Base-by-base conservation (phyloP, 2,329 filamentous ascomycete species). In the Fusarium globosum region DNA sequence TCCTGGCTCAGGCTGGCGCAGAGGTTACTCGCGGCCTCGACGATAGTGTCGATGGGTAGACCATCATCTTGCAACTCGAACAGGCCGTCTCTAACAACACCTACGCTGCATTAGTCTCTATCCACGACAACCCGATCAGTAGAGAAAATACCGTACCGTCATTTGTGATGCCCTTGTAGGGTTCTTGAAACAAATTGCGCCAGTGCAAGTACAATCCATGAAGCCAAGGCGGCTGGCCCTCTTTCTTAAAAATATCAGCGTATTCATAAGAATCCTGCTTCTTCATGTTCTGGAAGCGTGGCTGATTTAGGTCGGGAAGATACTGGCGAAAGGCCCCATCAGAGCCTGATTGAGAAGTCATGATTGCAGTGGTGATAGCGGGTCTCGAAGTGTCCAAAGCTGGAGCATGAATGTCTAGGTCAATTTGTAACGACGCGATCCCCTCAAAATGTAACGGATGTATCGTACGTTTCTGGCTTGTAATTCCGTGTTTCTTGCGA, bases 91-190 rank as follows among this genome's bases (percentile, higher is more conserved):
- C 82, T 85, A 2, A 92, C 48, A 1, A 35, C 4, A 8, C 48
- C 48, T 52, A 2, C 9, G 2, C 1, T 7, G 2, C 9, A 5
- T 52, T 26, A 52, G 48, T 5, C n/a, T 6, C 1, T 6, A 0
- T 2, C 2, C 12, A 20, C 2, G 12, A 14, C 4, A 23, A 3
- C 1, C 21, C 7, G n/a, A 33, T 1, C 8, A 26, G 12, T 0
- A 15, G 13, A 23, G 30, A 2, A 3, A n/a, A 15, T 33, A 1
- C 72, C 81, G 35, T 81, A 86, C 92, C 93, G 72, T 94, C 91
- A 16, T 81, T 89, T 0, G 93, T 94, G 26, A 95, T 84, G 30
- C 93, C 93, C 76, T 88, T 90, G 79, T 89, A 94, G 0, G 93
- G 92, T 81, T 94, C 91, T 62, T 89, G 82, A 33, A 91, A 82